phyloP scores from a whole-genome alignment of 805 yeast species.

The Komagataella pastoris region DNA sequence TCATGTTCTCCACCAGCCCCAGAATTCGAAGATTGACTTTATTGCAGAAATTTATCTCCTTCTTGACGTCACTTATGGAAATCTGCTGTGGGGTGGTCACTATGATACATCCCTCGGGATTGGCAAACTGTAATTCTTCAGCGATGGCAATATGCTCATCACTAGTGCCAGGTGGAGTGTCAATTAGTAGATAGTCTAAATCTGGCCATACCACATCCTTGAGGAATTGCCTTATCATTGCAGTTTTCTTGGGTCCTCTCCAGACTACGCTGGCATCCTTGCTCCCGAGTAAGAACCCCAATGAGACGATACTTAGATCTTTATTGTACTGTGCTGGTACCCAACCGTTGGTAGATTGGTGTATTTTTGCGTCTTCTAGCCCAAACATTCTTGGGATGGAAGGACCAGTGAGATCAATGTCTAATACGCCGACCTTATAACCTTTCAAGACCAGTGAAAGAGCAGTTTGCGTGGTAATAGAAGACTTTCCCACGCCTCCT shows the following conservation, averaged over 20 bases:
- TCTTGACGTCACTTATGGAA: slow-evolving; percentile 86
- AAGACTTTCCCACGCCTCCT: slow-evolving; percentile 96
- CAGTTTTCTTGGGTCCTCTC: slow-evolving; percentile 98
- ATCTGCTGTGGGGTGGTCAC: slow-evolving; percentile 96
- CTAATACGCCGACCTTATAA: slow-evolving; percentile 82
- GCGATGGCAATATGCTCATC: slow-evolving; percentile 97
- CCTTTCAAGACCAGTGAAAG: slow-evolving; percentile 63
- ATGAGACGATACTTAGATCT: slow-evolving; percentile 59
- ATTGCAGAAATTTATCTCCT: slow-evolving; percentile 83
- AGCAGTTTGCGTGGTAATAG: slow-evolving; percentile 90
- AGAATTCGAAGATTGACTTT: slow-evolving; percentile 71
- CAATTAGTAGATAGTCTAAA: slow-evolving; percentile 71
- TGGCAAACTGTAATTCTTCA: slow-evolving; percentile 62
- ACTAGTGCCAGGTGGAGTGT: slow-evolving; percentile 98
- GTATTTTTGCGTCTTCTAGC: slow-evolving; percentile 64
- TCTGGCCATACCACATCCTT: slow-evolving; percentile 87
- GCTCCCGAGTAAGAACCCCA: slow-evolving; percentile 77
- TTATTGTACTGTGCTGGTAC: slow-evolving; percentile 59
- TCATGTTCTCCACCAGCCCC: slow-evolving; percentile 93
- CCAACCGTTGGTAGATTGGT: slow-evolving; percentile 81
- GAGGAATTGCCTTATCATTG: slow-evolving; percentile 91
- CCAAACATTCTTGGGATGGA: slow-evolving; percentile 96
- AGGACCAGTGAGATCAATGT: slow-evolving; percentile 94
- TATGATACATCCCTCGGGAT: slow-evolving; percentile 83
- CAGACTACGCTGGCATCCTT: slow-evolving; percentile 90